Conservation (phyloP, 2,329 filamentous ascomycete genomes). For the Fusarium sp. region DNA sequence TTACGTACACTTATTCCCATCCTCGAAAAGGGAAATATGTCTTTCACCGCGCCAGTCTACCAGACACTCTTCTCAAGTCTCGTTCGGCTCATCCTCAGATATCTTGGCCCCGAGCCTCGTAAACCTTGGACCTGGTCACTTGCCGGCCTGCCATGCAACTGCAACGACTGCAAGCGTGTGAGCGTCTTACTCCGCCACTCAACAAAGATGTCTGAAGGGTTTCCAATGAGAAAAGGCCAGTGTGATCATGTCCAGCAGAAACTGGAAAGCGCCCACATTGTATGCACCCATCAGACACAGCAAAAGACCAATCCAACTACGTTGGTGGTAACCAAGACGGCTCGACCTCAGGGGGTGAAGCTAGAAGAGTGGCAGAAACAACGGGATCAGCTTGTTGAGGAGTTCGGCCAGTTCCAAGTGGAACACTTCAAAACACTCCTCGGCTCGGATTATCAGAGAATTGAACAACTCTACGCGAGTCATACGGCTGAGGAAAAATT, state of each 20-base stretch:
- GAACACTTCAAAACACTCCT: conserved; percentile 8
- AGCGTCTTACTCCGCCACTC: conserved; percentile 43
- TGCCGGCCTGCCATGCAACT: conserved; percentile 31
- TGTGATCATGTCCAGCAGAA: conserved; percentile 38
- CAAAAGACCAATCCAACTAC: conserved; percentile 12
- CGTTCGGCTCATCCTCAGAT: conserved; percentile 37
- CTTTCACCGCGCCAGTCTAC: conserved; percentile 31
- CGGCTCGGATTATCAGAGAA: neutral
- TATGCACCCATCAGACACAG: conserved; percentile 38
- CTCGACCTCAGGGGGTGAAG: neutral
- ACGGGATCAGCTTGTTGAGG: neutral
- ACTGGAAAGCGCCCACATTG: conserved; percentile 18
- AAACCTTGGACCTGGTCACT: neutral
- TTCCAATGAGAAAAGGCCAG: conserved; percentile 25
- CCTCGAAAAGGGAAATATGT: conserved; percentile 15
- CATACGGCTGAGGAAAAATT: neutral
- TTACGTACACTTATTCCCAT: conserved; percentile 34
- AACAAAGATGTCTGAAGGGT: neutral
- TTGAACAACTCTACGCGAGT: neutral
- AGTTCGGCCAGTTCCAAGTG: neutral
- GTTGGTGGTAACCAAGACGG: conserved; percentile 44
- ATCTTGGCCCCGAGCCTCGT: conserved; percentile 35
- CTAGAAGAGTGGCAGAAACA: neutral
- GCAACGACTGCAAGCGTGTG: conserved; percentile 40
- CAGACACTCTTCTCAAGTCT: conserved; percentile 40